A percentile compares a stretch with the other conserved stretches of the same genome.
Evolutionary conservation across 1,284 basidiomycete species (phyloP).

Genomic region (Amylostereum chailletii): DNA sequence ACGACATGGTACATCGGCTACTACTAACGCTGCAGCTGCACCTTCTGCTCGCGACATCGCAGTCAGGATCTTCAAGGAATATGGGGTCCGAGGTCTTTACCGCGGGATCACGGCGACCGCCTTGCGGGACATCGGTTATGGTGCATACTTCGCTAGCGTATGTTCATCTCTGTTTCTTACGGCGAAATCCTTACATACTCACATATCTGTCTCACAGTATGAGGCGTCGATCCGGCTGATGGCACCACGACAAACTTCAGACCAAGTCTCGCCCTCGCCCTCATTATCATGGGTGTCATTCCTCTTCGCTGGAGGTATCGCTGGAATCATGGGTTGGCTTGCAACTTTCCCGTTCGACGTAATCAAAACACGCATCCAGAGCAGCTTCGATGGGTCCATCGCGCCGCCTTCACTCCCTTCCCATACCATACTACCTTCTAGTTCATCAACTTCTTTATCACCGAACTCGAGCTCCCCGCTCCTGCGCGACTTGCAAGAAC

Average conservation of each 20-base stretch:
- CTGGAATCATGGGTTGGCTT: slow-evolving; percentile 66
- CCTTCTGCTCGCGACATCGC: slow-evolving; percentile 42
- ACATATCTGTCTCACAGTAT: slow-evolving; percentile 35
- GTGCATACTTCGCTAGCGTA: slow-evolving; percentile 76
- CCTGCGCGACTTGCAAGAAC: neutral
- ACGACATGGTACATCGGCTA: slow-evolving; percentile 6
- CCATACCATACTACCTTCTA: neutral
- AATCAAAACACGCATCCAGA: slow-evolving; percentile 81
- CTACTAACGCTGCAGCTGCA: slow-evolving; percentile 14
- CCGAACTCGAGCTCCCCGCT: neutral
- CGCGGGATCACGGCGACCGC: slow-evolving; percentile 68
- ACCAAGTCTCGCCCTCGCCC: slow-evolving; percentile 17
- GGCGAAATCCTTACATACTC: slow-evolving; percentile 4
- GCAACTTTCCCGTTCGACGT: slow-evolving; percentile 81
- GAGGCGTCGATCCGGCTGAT: slow-evolving; percentile 60
- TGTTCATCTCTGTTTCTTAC: slow-evolving; percentile 15
- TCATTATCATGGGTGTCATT: slow-evolving; percentile 51
- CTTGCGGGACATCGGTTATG: slow-evolving; percentile 71
- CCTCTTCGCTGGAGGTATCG: slow-evolving; percentile 70
- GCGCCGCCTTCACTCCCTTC: neutral
- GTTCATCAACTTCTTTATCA: neutral
- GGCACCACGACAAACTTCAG: slow-evolving; percentile 1
- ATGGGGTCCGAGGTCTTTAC: slow-evolving; percentile 66
- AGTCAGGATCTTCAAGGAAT: slow-evolving; percentile 39
- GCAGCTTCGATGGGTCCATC: slow-evolving; percentile 15